A percentile compares a stretch with the other conserved stretches of the same genome.
Evolutionary conservation across 2,329 filamentous ascomycete genomes (phyloP).

Genomic region (Penicillium olsonii): DNA sequence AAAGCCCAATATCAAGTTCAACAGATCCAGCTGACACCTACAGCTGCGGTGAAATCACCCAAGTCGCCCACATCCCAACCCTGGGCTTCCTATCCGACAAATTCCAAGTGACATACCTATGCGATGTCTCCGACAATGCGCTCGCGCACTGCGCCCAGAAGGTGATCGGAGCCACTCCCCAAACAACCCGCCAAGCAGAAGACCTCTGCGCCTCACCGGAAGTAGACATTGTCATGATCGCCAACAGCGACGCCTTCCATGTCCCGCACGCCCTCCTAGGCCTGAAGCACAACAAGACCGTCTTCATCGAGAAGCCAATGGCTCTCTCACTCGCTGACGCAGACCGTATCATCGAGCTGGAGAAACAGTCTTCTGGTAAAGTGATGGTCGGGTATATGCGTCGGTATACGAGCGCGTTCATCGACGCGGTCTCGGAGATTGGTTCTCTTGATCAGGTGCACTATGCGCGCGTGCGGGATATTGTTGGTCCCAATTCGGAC

Average conservation of each 20-base stretch:
- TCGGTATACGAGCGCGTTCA: constrained; percentile 57
- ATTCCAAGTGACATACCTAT: constrained; percentile 52
- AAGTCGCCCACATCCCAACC: constrained; percentile 55
- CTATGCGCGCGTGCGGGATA: constrained; percentile 55
- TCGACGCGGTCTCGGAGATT: constrained; percentile 55
- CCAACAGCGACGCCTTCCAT: constrained; percentile 55
- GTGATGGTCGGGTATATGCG: constrained; percentile 64
- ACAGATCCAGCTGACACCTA: background rate
- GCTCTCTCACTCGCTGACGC: constrained; percentile 49
- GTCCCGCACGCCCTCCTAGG: constrained; percentile 51
- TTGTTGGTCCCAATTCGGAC: constrained; percentile 54
- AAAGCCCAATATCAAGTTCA: background rate
- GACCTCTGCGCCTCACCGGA: constrained; percentile 47
- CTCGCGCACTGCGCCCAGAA: constrained; percentile 42
- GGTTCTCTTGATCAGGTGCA: constrained; percentile 50
- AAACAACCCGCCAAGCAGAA: constrained; percentile 39
- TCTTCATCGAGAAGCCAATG: constrained; percentile 61
- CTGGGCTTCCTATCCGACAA: constrained; percentile 46
- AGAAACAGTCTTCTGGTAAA: constrained; percentile 45
- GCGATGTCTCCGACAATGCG: constrained; percentile 52
- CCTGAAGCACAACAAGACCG: constrained; percentile 54
- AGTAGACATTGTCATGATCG: constrained; percentile 55
- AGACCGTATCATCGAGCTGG: constrained; percentile 51
- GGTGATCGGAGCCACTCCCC: constrained; percentile 21
- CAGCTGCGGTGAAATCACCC: constrained; percentile 51